phyloP scores from a whole-genome alignment of 1,284 basidiomycete genomes.

The Trichosporon ovoides region DNA sequence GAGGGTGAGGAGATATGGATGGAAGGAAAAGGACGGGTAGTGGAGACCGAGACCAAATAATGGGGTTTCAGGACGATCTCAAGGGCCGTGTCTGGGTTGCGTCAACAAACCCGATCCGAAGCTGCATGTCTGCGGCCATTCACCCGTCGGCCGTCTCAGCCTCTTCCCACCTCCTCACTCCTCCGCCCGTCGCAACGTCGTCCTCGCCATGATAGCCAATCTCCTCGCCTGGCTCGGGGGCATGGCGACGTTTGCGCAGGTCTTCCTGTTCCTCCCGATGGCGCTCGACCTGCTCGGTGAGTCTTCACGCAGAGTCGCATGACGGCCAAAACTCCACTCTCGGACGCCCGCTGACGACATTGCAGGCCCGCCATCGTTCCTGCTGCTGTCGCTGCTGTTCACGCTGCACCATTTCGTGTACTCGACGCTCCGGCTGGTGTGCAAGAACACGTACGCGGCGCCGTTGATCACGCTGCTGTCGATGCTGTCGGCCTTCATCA shows the following conservation, averaged over 20 bases:
- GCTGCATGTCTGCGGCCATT: background rate
- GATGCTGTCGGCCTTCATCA: conserved; percentile 44
- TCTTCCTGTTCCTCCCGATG: conserved; percentile 45
- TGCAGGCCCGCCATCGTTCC: conserved; percentile 47
- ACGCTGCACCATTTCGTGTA: conserved; percentile 45
- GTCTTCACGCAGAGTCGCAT: conserved; percentile 9
- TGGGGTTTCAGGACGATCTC: background rate
- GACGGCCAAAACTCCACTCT: conserved; percentile 6
- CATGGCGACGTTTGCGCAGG: conserved; percentile 42
- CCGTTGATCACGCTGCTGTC: conserved; percentile 42
- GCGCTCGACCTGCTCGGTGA: conserved; percentile 43
- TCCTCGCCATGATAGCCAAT: conserved; percentile 10
- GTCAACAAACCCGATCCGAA: conserved; percentile 4
- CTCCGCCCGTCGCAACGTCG: background rate
- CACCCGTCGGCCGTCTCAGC: background rate
- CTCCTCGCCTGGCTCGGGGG: conserved; percentile 37
- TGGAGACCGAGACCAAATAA: background rate
- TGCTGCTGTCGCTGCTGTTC: conserved; percentile 48
- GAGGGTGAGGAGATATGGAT: too few species aligned
- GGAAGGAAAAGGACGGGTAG: background rate
- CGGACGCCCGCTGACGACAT: background rate
- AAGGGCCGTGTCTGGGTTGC: background rate
- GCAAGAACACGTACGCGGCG: conserved; percentile 44
- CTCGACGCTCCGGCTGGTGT: conserved; percentile 44
- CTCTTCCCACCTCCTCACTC: background rate